Percentiles rank a stretch among this genome's conserved stretches.
phyloP scores from a whole-genome alignment of 139 green algal species.

The Bryopsis sp. region DNA sequence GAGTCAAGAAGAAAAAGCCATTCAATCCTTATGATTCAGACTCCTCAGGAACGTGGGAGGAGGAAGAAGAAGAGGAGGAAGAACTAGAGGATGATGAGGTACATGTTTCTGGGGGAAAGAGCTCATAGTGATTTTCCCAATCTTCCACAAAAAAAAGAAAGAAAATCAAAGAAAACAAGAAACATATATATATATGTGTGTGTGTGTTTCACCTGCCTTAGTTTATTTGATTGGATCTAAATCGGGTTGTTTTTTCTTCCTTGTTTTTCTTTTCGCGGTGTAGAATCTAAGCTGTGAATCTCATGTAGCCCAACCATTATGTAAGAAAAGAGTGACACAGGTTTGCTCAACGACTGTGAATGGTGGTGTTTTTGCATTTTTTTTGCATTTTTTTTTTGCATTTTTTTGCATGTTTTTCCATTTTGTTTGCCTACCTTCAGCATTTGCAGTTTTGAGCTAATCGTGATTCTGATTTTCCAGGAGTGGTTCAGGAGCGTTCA shows the following conservation, averaged over 20 bases:
- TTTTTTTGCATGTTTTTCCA: neutral
- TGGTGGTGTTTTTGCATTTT: neutral
- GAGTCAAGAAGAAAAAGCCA: constrained; percentile 10
- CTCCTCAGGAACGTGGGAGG: constrained; percentile 4
- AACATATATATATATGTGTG: too few relatives aligned
- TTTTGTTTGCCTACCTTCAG: neutral
- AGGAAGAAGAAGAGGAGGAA: constrained; percentile 32
- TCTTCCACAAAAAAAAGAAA: too few relatives aligned
- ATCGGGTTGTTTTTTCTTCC: too few relatives aligned
- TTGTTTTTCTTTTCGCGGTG: too few relatives aligned
- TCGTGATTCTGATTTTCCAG: constrained; percentile 16
- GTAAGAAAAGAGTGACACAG: constrained; percentile 2
- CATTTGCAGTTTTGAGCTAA: neutral
- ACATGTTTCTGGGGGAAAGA: constrained; percentile 17
- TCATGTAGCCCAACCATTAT: constrained; percentile 20
- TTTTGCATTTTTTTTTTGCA: neutral
- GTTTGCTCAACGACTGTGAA: constrained; percentile 7
- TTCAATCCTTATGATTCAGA: constrained; percentile 18
- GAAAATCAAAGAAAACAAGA: too few relatives aligned
- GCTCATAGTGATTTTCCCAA: too few relatives aligned
- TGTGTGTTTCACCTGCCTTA: too few relatives aligned
- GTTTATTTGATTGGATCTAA: too few relatives aligned
- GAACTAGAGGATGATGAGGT: constrained; percentile 46
- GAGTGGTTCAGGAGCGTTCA: constrained; percentile 60
- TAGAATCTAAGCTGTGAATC: neutral